Evolutionary conservation across 306 rosid genomes (phyloP).

Genomic region (Prunus armeniaca): DNA sequence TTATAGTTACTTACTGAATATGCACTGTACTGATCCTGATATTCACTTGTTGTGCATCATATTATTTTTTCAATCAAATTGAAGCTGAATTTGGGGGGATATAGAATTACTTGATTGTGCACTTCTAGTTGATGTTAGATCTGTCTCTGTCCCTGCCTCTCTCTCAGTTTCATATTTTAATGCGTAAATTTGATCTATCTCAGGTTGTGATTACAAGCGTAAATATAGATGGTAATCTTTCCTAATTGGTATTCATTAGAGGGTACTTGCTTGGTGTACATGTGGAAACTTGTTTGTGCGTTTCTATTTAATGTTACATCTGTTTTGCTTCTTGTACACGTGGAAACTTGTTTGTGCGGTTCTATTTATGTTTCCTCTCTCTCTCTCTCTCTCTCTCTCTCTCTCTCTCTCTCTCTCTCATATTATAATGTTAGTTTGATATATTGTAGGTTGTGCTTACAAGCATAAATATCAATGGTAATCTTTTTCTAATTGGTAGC

Average conservation of each 20-base stretch:
- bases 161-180: not conserved
- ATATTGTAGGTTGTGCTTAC: conserved; percentile 66
- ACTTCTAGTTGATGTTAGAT: not conserved
- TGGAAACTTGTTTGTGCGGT: not conserved
- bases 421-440: conserved; percentile 5
- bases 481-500: conserved; percentile 58
- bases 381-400: not conserved
- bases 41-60: not conserved
- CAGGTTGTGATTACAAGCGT: conserved; percentile 81
- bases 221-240: conserved; percentile 44
- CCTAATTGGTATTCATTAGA: conserved; percentile 53
- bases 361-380: not conserved
- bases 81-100: no score
- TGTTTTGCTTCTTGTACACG: not conserved
- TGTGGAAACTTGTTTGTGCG: not conserved
- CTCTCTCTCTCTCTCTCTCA: not conserved
- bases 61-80: no score
- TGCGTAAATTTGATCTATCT: conserved; percentile 9
- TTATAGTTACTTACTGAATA: not conserved
- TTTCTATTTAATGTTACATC: not conserved
- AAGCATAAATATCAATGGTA: conserved; percentile 56
- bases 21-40: not conserved
- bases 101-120: not conserved
- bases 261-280: conserved; percentile 7
- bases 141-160: not conserved